Conservation (phyloP, 106 monocot genomes). For the Dactylorhiza incarnata region DNA sequence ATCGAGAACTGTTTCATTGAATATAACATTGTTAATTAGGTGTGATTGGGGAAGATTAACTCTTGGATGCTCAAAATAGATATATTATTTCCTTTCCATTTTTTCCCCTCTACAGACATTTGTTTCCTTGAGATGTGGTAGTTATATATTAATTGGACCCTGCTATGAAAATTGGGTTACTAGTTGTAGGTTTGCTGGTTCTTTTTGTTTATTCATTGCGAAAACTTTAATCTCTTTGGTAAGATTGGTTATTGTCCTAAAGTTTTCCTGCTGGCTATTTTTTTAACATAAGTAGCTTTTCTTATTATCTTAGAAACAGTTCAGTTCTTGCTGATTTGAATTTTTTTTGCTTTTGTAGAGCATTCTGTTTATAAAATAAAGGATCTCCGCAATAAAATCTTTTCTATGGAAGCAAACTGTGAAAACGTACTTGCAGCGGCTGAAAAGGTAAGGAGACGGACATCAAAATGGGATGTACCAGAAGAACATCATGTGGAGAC, state of each 20-base stretch:
- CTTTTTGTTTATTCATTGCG: not conserved
- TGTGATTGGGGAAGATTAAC: not conserved
- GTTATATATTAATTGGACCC: not conserved
- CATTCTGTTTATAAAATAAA: not conserved
- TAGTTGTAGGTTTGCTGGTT: not conserved
- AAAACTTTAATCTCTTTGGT: not conserved
- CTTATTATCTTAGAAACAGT: not conserved
- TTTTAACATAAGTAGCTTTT: not conserved
- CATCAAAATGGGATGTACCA: slow-evolving; percentile 39
- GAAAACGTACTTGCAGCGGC: slow-evolving; percentile 15
- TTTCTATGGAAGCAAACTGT: not conserved
- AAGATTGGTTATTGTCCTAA: not conserved
- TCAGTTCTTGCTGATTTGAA: not conserved
- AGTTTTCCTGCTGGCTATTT: not conserved
- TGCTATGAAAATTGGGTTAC: not conserved
- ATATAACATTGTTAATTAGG: not conserved
- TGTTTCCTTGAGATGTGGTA: not conserved
- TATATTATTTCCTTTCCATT: not conserved
- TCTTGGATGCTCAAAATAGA: not conserved
- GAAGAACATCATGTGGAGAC: slow-evolving; percentile 16
- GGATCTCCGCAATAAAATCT: not conserved
- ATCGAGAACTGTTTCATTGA: not conserved
- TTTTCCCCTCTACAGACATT: not conserved
- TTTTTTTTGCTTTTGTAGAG: slow-evolving; percentile 13
- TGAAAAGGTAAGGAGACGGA: slow-evolving; percentile 27